Base-by-base conservation (phyloP, 768 basidiomycete genomes). In the Termitomyces sp. region DNA sequence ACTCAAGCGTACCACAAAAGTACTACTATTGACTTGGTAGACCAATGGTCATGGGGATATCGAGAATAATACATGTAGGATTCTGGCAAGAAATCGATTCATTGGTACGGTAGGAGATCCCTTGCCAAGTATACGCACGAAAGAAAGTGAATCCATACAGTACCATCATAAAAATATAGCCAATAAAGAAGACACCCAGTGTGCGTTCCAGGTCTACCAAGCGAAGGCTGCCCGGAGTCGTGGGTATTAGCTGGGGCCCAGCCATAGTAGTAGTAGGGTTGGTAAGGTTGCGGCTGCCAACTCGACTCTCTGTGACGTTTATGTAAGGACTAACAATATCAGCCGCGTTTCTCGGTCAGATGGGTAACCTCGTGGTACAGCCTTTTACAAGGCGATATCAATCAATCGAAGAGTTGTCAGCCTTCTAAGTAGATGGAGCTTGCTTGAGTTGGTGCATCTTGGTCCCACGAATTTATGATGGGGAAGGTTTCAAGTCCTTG, bases 121-220 rank as follows among this genome's bases (percentile, higher is more conserved):
- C 12, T 14, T n/a, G 23, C 4, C 16, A 29, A 19, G 11, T 38
- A 16, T 25, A 61, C 62, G 38, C 23, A 63, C 62, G 62, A 43
- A 63, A 63, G 51, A 63, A 63, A 4, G 62, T 63, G 38, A 61
- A 63, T 27, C 62, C 62, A 57, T 63, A 63, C 17, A 63, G 47
- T 7, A 63, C 57, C 62, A 63, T 63, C 54, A 57, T 49, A 50
- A 63, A 58, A 12, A 63, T 58, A 31, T 63, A 63, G 9, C 62
- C 62, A 17, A 63, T 57, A 32, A 63, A 58, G 57, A 58, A 63
- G 17, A 63, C 62, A 14, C 62, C 62, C 27, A 61, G 29, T 12
- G 59, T 61, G 11, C 51, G 59, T 45, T 63, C 62, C 40, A 63
- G 49, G 29, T 63, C 37, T 14, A 58, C 59, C 19, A 61, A 34